A percentile compares a stretch with the other conserved stretches of the same genome.
Evolutionary conservation across 345 rosid species (phyloP).

Genomic region (Brassica incana): DNA sequence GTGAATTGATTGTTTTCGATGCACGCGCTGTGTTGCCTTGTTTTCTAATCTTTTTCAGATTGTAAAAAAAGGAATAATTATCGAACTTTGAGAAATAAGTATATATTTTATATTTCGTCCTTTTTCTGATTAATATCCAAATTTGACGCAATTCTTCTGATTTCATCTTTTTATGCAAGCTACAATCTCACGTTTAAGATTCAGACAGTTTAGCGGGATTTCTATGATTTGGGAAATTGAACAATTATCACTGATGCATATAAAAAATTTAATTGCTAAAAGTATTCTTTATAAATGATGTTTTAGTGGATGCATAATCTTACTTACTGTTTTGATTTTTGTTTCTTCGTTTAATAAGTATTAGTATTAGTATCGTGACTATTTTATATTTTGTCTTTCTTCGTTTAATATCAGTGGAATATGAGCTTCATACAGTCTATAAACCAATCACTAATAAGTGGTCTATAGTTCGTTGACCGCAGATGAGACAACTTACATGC

Average conservation of each 20-base stretch:
- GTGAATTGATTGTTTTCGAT: constrained; percentile 83
- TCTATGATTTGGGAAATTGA: background rate
- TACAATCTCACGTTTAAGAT: constrained; percentile 4
- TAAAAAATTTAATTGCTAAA: background rate
- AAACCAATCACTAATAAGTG: background rate
- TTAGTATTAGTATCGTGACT: too few relatives aligned
- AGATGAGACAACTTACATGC: constrained; percentile 6
- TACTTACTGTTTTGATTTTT: background rate
- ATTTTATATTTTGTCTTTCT: background rate
- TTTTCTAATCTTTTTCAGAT: constrained; percentile 79
- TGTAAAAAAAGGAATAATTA: constrained; percentile 61
- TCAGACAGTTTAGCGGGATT: background rate
- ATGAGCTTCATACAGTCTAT: background rate
- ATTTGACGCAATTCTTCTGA: background rate
- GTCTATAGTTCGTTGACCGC: constrained; percentile 10
- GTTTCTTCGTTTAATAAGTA: background rate
- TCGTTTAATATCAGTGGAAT: background rate
- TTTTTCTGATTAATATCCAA: constrained; percentile 2
- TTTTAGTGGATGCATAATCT: background rate
- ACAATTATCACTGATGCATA: background rate
- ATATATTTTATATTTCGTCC: background rate
- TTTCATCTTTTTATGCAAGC: background rate
- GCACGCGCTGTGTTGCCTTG: constrained; percentile 91
- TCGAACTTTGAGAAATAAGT: background rate
- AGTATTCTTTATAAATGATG: background rate